phyloP scores from a whole-genome alignment of 2,329 filamentous ascomycete genomes.

The Scytalidium lignicola region DNA sequence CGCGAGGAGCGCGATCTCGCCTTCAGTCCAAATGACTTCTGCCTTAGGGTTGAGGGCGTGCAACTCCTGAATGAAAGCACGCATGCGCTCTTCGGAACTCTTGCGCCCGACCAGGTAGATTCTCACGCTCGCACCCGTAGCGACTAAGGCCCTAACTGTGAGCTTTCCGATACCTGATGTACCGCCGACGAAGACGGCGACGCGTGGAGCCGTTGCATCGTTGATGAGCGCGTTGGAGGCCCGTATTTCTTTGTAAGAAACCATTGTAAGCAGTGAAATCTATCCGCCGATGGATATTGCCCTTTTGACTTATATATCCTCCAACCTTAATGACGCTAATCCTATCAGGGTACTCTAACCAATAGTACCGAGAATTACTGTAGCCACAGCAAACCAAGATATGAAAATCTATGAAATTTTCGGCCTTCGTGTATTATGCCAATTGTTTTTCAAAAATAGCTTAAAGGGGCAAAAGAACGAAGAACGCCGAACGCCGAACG shows the following conservation, averaged over 20 bases:
- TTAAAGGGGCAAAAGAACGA: no score
- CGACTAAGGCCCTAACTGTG: conserved; percentile 29
- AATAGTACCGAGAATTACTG: no score
- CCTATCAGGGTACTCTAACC: no score
- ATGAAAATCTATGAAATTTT: no score
- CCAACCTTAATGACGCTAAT: no score
- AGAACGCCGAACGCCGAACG: no score
- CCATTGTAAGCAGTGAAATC: no score
- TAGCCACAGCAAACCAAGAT: no score
- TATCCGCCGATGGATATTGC: no score
- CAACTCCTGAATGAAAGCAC: conserved; percentile 35
- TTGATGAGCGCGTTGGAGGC: conserved; percentile 7
- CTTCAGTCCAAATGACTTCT: conserved; percentile 9
- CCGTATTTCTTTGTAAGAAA: conserved; percentile 3
- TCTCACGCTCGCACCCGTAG: conserved; percentile 29
- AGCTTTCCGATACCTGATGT: conserved; percentile 8
- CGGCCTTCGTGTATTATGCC: no score
- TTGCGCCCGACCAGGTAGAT: conserved; percentile 40
- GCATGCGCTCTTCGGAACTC: conserved; percentile 4
- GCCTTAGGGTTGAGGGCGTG: conserved; percentile 31
- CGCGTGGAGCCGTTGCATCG: not conserved
- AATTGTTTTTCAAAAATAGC: no score
- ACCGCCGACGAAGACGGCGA: conserved; percentile 5
- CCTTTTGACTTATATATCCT: no score
- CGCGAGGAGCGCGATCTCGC: conserved; percentile 42